These are phyloP conservation scores for Ophioceras dolichostomum DNA, from an alignment of 2,329 filamentous ascomycete species.

Conservation along the genomic window DNA sequence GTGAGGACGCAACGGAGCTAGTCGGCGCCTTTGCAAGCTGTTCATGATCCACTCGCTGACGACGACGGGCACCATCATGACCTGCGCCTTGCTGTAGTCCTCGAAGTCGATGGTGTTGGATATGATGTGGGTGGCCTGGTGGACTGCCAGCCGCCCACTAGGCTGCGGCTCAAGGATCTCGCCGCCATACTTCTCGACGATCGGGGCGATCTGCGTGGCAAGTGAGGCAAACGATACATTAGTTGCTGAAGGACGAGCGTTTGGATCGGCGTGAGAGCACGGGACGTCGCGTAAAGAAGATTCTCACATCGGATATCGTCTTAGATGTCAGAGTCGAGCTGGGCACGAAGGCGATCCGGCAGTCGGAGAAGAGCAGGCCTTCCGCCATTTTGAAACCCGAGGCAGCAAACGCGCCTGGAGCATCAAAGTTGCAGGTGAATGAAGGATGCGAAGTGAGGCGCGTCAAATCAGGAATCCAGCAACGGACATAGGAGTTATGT, in stretches of 20 bases:
- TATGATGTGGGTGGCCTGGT: conserved; percentile 41
- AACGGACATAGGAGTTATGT: no score
- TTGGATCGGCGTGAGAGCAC: no score
- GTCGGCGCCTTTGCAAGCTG: conserved; percentile 57
- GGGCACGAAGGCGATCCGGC: conserved; percentile 31
- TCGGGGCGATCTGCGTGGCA: conserved; percentile 12
- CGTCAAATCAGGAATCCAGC: no score
- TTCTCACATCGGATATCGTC: conserved; percentile 25
- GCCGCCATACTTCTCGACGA: conserved; percentile 37
- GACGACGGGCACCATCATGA: conserved; percentile 73
- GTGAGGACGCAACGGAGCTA: conserved; percentile 69
- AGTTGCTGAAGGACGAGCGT: no score
- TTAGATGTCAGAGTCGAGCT: conserved; percentile 26
- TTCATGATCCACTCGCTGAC: conserved; percentile 68
- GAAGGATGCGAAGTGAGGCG: no score
- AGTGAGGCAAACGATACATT: background rate
- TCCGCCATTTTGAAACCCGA: background rate
- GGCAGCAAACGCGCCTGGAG: no score
- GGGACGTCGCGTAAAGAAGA: background rate
- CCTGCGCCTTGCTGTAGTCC: conserved; percentile 64
- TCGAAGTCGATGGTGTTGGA: conserved; percentile 80
- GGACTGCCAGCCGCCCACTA: conserved; percentile 34
- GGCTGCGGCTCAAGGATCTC: conserved; percentile 31
- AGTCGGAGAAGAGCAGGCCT: conserved; percentile 10
- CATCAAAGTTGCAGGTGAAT: no score